These are phyloP conservation scores for Blastosporella zonata DNA, from an alignment of 1,284 basidiomycete genomes.

Conservation along the genomic window DNA sequence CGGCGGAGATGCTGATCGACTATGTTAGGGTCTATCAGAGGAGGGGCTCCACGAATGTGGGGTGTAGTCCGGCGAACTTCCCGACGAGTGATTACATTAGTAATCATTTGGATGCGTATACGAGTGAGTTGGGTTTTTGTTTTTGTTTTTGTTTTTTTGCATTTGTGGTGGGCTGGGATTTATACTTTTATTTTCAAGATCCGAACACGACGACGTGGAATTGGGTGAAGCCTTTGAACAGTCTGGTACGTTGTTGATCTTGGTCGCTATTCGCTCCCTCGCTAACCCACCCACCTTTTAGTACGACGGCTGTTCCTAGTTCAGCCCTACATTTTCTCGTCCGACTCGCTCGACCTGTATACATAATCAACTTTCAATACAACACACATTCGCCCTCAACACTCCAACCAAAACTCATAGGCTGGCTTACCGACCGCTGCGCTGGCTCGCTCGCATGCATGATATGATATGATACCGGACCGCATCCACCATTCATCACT, in stretches of 20 bases:
- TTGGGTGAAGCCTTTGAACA: constrained; percentile 33
- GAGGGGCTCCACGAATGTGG: constrained; percentile 45
- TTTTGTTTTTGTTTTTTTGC: constrained; percentile 1
- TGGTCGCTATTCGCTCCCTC: too few relatives aligned
- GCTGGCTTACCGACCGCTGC: too few relatives aligned
- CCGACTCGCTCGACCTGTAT: too few relatives aligned
- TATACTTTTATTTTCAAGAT: constrained; percentile 22
- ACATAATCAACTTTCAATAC: too few relatives aligned
- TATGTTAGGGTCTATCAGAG: constrained; percentile 74
- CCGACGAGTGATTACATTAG: constrained; percentile 69
- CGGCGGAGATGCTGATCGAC: constrained; percentile 62
- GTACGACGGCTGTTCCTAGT: too few relatives aligned
- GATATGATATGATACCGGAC: too few relatives aligned
- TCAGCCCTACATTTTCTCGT: too few relatives aligned
- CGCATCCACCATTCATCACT: too few relatives aligned
- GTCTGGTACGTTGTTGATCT: constrained; percentile 27
- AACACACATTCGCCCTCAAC: too few relatives aligned
- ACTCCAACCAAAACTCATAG: too few relatives aligned
- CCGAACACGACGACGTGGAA: constrained; percentile 33
- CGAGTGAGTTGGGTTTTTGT: constrained; percentile 32
- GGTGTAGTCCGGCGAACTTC: constrained; percentile 54
- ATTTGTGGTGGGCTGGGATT: background rate
- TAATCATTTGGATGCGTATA: constrained; percentile 45
- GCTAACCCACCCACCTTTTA: too few relatives aligned
- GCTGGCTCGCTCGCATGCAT: too few relatives aligned